A percentile compares a stretch with the other conserved stretches of the same genome.
These are phyloP conservation scores for Cylindrodendrum hubeiense DNA, from an alignment of 2,329 filamentous ascomycete species.

Conservation along the genomic window DNA sequence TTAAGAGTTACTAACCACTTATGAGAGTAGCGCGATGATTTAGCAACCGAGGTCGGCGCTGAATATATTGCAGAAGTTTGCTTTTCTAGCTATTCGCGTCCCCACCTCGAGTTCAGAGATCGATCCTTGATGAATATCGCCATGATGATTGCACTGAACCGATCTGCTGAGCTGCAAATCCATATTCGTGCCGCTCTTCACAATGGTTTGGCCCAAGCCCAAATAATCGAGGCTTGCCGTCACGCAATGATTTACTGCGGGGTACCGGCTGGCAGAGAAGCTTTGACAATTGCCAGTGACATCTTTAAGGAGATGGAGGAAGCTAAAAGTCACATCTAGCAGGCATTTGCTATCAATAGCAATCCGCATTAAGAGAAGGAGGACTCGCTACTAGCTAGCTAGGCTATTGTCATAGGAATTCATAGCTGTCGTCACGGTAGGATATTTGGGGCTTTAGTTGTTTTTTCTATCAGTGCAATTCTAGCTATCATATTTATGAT, in stretches of 20 bases:
- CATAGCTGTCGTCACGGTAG: no score
- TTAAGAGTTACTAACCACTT: background rate
- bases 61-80: slow-evolving; percentile 18
- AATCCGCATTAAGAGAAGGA: no score
- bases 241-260: slow-evolving; percentile 24
- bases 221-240: slow-evolving; percentile 16
- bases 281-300: slow-evolving; percentile 7
- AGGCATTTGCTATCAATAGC: no score
- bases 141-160: slow-evolving; percentile 19
- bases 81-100: slow-evolving; percentile 17
- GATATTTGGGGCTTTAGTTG: no score
- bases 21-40: slow-evolving; percentile 13
- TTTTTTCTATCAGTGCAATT: no score
- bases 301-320: background rate
- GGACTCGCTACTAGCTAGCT: no score
- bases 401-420: no score
- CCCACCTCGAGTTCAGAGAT: slow-evolving; percentile 7
- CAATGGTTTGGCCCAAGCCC: slow-evolving; percentile 17
- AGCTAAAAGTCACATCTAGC: no score
- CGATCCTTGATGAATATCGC: slow-evolving; percentile 21
- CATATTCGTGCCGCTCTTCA: slow-evolving; percentile 16
- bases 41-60: slow-evolving; percentile 1
- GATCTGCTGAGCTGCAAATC: slow-evolving; percentile 14
- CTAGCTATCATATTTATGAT: no score
- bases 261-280: slow-evolving; percentile 20